Percentiles rank a stretch among this genome's conserved stretches.
Conservation (phyloP, 2,329 filamentous ascomycete genomes). For the Fusarium sp. region DNA sequence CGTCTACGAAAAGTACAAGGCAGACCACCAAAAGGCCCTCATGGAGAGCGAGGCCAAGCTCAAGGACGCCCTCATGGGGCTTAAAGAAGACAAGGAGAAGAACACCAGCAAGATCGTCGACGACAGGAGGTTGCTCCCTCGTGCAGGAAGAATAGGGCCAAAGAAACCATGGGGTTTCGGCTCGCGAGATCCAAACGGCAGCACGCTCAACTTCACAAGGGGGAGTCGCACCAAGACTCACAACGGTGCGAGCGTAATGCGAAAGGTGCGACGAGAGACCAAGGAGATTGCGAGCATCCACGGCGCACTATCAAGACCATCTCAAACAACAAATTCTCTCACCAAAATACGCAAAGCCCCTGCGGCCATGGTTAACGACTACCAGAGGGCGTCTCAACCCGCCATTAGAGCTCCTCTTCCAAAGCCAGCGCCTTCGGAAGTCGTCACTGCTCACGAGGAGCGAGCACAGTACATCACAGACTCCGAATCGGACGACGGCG, state of each 20-base stretch:
- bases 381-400: slow-evolving; percentile 58
- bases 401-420: slow-evolving; percentile 43
- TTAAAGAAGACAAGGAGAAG: slow-evolving; percentile 67
- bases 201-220: slow-evolving; percentile 56
- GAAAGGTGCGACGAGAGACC: slow-evolving; percentile 66
- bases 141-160: slow-evolving; percentile 50
- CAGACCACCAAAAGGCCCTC: slow-evolving; percentile 66
- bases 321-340: slow-evolving; percentile 47
- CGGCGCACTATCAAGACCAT: slow-evolving; percentile 55
- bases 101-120: slow-evolving; percentile 69
- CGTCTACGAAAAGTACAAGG: slow-evolving; percentile 77
- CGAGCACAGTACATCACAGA: slow-evolving; percentile 56
- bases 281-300: slow-evolving; percentile 63
- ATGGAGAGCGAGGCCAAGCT: slow-evolving; percentile 70
- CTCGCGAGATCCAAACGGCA: slow-evolving; percentile 46
- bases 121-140: slow-evolving; percentile 59
- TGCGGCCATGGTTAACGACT: slow-evolving; percentile 64
- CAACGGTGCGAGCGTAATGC: slow-evolving; percentile 64
- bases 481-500: slow-evolving; percentile 47
- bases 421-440: slow-evolving; percentile 37
- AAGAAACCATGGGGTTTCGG: slow-evolving; percentile 44
- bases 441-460: slow-evolving; percentile 49
- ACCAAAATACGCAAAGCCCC: slow-evolving; percentile 63
- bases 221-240: slow-evolving; percentile 64
- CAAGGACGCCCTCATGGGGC: slow-evolving; percentile 65